Percentiles rank a stretch among this genome's conserved stretches.
These are phyloP conservation scores for Aspergillus coremiiformis DNA, from an alignment of 495 filamentous ascomycete genomes.

Conservation along the genomic window DNA sequence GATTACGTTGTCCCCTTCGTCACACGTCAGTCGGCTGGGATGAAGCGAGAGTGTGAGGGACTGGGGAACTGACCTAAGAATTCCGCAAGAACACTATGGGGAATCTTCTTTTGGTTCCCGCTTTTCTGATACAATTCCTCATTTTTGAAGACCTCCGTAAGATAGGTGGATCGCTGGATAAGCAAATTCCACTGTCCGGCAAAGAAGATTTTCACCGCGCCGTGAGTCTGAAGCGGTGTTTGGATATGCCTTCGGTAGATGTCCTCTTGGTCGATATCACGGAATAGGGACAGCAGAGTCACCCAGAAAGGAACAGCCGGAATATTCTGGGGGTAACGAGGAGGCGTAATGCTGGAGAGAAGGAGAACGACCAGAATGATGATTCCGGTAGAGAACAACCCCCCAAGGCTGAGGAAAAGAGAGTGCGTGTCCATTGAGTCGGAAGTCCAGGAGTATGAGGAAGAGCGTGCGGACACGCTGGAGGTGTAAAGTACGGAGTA, in stretches of 20 bases:
- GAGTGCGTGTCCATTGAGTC: neutral
- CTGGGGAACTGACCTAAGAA: neutral
- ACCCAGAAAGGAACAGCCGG: constrained; percentile 17
- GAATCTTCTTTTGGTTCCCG: constrained; percentile 34
- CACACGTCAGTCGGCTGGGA: neutral
- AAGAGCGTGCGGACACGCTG: too few relatives aligned
- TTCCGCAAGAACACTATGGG: constrained; percentile 23
- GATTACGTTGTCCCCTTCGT: constrained; percentile 19
- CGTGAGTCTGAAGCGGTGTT: constrained; percentile 16
- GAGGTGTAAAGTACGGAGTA: too few relatives aligned
- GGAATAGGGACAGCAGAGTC: constrained; percentile 10
- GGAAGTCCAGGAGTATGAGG: too few relatives aligned
- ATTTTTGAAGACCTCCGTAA: constrained; percentile 29
- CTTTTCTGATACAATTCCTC: constrained; percentile 29
- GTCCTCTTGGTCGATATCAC: constrained; percentile 13
- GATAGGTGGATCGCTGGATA: constrained; percentile 16
- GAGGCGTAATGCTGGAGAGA: neutral
- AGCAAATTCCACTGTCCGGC: constrained; percentile 25
- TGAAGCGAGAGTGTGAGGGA: neutral
- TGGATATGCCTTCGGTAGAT: constrained; percentile 12
- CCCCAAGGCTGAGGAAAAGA: neutral
- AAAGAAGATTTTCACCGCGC: constrained; percentile 33
- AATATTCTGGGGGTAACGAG: constrained; percentile 11
- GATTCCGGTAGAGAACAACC: neutral
- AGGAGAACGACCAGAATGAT: neutral